phyloP scores from a whole-genome alignment of 345 rosid genomes.

The Arabis alpina region DNA sequence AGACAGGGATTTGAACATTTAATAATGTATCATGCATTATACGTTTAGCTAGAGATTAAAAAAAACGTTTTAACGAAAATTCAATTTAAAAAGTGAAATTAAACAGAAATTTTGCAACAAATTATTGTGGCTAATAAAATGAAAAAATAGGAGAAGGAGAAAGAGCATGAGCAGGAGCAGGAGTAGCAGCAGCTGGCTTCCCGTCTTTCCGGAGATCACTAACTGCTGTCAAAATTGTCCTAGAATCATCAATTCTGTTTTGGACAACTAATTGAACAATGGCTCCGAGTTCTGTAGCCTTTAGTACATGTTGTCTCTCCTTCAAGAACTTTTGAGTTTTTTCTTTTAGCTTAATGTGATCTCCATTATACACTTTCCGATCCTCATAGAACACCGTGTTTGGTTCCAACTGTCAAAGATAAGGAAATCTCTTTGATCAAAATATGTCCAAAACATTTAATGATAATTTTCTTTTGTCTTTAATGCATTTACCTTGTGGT shows the following conservation, averaged over 20 bases:
- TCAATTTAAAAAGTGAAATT: too few species aligned
- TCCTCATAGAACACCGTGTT: slow-evolving; percentile 68
- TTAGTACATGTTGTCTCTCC: slow-evolving; percentile 57
- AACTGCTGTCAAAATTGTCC: slow-evolving; percentile 65
- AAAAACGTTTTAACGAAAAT: neutral
- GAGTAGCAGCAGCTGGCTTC: slow-evolving; percentile 61
- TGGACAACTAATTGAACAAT: slow-evolving; percentile 73
- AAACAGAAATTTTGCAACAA: neutral
- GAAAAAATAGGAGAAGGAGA: neutral
- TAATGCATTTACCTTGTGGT: slow-evolving; percentile 59
- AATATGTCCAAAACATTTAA: neutral
- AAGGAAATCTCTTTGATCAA: neutral
- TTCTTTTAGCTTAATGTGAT: slow-evolving; percentile 63
- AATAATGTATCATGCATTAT: neutral
- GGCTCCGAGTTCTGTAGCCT: slow-evolving; percentile 52
- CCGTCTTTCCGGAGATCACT: slow-evolving; percentile 85
- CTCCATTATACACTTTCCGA: slow-evolving; percentile 63
- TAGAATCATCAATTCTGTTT: slow-evolving; percentile 15
- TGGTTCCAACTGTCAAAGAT: slow-evolving; percentile 62
- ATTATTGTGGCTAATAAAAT: neutral
- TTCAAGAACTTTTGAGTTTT: slow-evolving; percentile 58
- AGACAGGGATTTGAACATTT: too few species aligned
- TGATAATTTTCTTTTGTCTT: neutral
- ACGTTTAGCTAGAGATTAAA: neutral
- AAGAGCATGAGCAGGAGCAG: neutral